Evolutionary conservation across 441 rosid genomes (phyloP).

Genomic region (Dalechampia spathulata): DNA sequence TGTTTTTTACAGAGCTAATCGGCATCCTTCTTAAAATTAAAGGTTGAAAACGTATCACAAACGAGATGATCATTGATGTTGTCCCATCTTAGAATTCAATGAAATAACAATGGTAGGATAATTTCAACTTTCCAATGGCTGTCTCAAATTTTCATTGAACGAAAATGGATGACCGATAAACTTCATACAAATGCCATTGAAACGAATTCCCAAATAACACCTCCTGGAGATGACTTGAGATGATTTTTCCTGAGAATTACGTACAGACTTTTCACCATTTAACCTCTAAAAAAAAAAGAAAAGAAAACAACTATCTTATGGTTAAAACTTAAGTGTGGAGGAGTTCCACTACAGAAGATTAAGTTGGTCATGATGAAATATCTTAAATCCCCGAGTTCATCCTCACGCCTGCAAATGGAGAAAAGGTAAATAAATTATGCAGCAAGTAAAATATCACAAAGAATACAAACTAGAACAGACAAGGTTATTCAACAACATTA

Average conservation of each 20-base stretch:
- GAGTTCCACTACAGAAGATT: background rate
- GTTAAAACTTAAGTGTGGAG: background rate
- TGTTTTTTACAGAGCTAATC: too few relatives aligned
- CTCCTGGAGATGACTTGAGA: background rate
- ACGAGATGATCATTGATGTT: too few relatives aligned
- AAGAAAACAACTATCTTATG: background rate
- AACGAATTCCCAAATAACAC: slow-evolving; percentile 1
- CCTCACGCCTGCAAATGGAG: slow-evolving; percentile 29
- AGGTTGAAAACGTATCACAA: too few relatives aligned
- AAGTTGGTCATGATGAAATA: background rate
- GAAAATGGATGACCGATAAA: too few relatives aligned
- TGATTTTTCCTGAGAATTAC: background rate
- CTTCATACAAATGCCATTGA: background rate
- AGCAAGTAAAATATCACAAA: background rate
- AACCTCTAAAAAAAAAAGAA: background rate
- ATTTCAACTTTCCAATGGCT: background rate
- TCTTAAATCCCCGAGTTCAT: slow-evolving; percentile 1
- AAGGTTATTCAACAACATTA: too few relatives aligned
- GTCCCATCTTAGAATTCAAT: too few relatives aligned
- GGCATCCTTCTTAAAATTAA: too few relatives aligned
- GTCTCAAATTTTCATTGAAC: background rate
- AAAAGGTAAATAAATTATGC: background rate
- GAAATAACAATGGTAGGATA: background rate
- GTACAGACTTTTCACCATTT: background rate
- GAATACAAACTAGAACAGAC: background rate